phyloP scores from a whole-genome alignment of 2,329 filamentous ascomycete species.

The Colletotrichum shisoi region DNA sequence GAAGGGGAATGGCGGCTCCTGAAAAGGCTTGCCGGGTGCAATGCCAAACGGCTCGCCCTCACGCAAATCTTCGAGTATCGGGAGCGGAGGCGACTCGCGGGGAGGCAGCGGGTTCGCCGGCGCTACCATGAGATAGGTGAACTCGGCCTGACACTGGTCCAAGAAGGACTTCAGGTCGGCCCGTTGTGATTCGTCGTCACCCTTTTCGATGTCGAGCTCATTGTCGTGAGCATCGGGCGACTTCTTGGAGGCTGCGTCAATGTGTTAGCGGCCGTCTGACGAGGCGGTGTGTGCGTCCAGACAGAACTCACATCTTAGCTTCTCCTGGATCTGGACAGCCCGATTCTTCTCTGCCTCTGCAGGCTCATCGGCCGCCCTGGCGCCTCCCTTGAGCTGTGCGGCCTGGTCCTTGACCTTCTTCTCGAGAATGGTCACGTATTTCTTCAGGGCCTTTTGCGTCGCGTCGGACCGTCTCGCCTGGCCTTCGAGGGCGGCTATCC shows the following conservation, averaged over 20 bases:
- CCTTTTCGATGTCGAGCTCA: conserved; percentile 53
- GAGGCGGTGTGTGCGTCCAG: background rate
- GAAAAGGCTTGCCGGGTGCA: conserved; percentile 51
- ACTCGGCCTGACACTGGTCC: conserved; percentile 71
- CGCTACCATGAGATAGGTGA: conserved; percentile 73
- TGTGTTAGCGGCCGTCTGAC: background rate
- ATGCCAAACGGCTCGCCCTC: conserved; percentile 62
- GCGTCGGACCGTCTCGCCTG: conserved; percentile 86
- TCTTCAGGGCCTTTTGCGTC: conserved; percentile 86
- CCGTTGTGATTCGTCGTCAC: conserved; percentile 61
- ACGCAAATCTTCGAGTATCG: conserved; percentile 66
- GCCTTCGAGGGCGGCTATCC: conserved; percentile 93
- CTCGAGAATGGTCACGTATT: conserved; percentile 90
- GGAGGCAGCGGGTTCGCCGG: conserved; percentile 71
- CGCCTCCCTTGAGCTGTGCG: conserved; percentile 69
- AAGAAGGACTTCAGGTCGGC: conserved; percentile 67
- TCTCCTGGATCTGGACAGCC: conserved; percentile 63
- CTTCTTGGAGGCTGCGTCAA: conserved; percentile 29
- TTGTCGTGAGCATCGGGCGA: conserved; percentile 54
- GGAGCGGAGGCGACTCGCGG: conserved; percentile 67
- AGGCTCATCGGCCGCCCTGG: conserved; percentile 53
- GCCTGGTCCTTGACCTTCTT: conserved; percentile 85
- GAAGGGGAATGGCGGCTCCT: conserved; percentile 43
- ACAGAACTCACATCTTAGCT: conserved; percentile 58
- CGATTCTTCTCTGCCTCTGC: conserved; percentile 60